These are phyloP conservation scores for Pochonia chlamydosporia DNA, from an alignment of 2,329 filamentous ascomycete species.

Conservation along the genomic window DNA sequence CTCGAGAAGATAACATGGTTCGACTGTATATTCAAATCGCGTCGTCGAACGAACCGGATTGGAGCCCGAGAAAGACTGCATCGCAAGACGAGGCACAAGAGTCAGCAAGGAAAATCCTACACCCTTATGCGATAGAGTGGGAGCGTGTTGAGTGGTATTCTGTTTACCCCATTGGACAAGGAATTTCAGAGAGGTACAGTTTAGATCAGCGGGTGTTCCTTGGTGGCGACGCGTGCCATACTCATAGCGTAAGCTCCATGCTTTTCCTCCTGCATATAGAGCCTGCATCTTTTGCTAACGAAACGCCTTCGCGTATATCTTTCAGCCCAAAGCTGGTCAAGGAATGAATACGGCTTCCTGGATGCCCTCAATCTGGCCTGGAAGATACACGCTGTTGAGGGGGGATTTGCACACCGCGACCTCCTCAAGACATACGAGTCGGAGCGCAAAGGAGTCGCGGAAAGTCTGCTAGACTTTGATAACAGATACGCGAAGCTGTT, in stretches of 20 bases:
- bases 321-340: constrained; percentile 69
- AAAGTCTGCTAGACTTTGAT: constrained; percentile 80
- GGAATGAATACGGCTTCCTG: constrained; percentile 78
- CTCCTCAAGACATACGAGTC: constrained; percentile 80
- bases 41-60: constrained; percentile 55
- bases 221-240: constrained; percentile 74
- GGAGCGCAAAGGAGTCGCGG: constrained; percentile 79
- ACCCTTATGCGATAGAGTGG: constrained; percentile 63
- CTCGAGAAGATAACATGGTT: constrained; percentile 63
- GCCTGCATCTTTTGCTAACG: not conserved
- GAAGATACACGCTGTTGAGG: constrained; percentile 91
- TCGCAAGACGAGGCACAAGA: constrained; percentile 58
- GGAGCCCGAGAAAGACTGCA: constrained; percentile 56
- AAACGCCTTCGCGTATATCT: constrained; percentile 18
- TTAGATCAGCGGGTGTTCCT: constrained; percentile 66
- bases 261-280: not conserved
- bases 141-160: constrained; percentile 68
- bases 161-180: constrained; percentile 71
- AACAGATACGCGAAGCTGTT: constrained; percentile 87
- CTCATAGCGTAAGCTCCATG: constrained; percentile 55
- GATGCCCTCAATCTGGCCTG: constrained; percentile 87
- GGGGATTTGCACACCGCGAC: constrained; percentile 68
- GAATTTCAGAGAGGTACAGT: constrained; percentile 63
- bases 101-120: constrained; percentile 58
- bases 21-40: constrained; percentile 65